Evolutionary conservation across 2,329 filamentous ascomycete genomes (phyloP).

Genomic region (Rhynchosporium graminicola): DNA sequence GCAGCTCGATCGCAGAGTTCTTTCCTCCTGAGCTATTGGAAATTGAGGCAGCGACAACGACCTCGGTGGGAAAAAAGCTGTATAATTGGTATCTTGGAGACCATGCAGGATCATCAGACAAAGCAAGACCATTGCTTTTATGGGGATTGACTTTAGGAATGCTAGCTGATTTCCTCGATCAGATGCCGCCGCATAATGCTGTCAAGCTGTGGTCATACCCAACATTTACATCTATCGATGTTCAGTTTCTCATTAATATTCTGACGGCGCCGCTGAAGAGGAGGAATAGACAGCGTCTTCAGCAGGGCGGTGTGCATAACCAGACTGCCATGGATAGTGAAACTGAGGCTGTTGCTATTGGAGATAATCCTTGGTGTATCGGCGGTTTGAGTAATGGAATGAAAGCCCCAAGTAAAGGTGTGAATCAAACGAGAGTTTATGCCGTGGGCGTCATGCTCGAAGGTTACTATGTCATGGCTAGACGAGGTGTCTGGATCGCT

Average conservation of each 20-base stretch:
- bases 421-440: slow-evolving; percentile 30
- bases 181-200: slow-evolving; percentile 62
- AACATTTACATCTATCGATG: slow-evolving; percentile 64
- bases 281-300: slow-evolving; percentile 44
- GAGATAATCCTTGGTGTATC: slow-evolving; percentile 32
- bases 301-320: slow-evolving; percentile 35
- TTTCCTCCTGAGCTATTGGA: slow-evolving; percentile 35
- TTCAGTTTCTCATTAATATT: slow-evolving; percentile 59
- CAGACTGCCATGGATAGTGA: slow-evolving; percentile 37
- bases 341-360: slow-evolving; percentile 32
- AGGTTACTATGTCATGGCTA: slow-evolving; percentile 39
- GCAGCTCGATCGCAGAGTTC: slow-evolving; percentile 53
- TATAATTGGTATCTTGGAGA: slow-evolving; percentile 40
- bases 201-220: slow-evolving; percentile 67
- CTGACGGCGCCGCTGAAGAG: slow-evolving; percentile 59
- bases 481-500: slow-evolving; percentile 36
- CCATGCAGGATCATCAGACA: slow-evolving; percentile 35
- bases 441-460: slow-evolving; percentile 39
- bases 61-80: slow-evolving; percentile 20
- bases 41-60: neutral
- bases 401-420: slow-evolving; percentile 22
- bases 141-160: slow-evolving; percentile 71
- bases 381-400: slow-evolving; percentile 28
- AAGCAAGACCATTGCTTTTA: slow-evolving; percentile 54
- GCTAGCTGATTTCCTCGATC: slow-evolving; percentile 66